Base-by-base conservation (phyloP, 176 grass and related monocot species). In the Avena insularis region DNA sequence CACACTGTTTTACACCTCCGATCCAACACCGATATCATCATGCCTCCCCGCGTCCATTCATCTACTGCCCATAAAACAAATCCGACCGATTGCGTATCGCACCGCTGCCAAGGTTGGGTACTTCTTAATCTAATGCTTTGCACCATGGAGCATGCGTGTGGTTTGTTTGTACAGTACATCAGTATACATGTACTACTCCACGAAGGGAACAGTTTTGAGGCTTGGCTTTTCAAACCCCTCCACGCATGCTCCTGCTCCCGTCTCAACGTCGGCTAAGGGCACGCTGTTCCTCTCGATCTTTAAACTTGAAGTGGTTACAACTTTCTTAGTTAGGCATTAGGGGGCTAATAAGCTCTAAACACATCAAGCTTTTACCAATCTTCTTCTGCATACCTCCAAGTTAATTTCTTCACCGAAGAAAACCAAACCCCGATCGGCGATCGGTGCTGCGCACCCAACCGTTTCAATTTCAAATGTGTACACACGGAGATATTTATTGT, bases 1-100 rank as follows among this genome's bases (percentile, higher is more conserved):
- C 71, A 12, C 3, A 6, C 38, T 40, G 38, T 75, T 70, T 29
- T 74, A 66, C 81, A 75, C 31, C 75, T 65, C 57, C 25, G 6
- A 65, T 79, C 48, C 67, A 80, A 57, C 80, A 65, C 66, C 36
- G 82, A n/a, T 66, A 13, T 56, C 84, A 86, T 87, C 85, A 87
- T 91, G 89, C 50, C 71, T 80, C 57, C 76, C 57, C 6, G 13
- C 73, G 13, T 15, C 48, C 13, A 53, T 77, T 35, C 23, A 51
- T 36, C 58, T 68, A 38, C 61, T 51, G 23, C 48, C 36, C 6
- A 73, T 25, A 65, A 23, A 50, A 49, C 9, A 19, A 77, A 31
- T 65, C 62, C 25, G 12, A 19, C 6, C 57, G 55, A 33, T 66
- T 2, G 63, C 63, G 31, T 65, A 13, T 14, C 4, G 12, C 27